Percentiles rank a stretch among this genome's conserved stretches.
phyloP scores from a whole-genome alignment of 73 alveolate species.

The Tetrahymena borealis region DNA sequence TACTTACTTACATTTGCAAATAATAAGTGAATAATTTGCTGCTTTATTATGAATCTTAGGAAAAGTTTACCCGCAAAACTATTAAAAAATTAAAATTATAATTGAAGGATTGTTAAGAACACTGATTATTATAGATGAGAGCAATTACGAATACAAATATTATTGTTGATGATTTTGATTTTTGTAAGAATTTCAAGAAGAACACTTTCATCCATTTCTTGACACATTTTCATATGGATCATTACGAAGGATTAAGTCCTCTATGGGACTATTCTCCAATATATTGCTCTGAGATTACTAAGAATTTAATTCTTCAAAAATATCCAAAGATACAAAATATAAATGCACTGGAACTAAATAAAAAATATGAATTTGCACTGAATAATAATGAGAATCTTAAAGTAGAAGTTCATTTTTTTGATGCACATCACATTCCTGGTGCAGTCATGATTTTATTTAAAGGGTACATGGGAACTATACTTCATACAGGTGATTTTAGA shows the following conservation, averaged over 20 bases:
- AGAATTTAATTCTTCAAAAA: conserved; percentile 42
- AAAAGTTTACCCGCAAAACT: too few relatives aligned
- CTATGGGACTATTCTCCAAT: conserved; percentile 67
- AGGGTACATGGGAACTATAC: conserved; percentile 74
- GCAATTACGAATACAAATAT: conserved; percentile 62
- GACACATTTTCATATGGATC: conserved; percentile 71
- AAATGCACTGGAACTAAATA: conserved; percentile 1
- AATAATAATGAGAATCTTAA: conserved; percentile 38
- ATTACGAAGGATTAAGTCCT: conserved; percentile 60
- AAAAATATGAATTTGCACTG: conserved; percentile 31
- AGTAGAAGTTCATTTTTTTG: conserved; percentile 44
- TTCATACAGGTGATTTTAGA: conserved; percentile 79
- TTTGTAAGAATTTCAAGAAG: conserved; percentile 42
- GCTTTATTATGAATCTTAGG: too few relatives aligned
- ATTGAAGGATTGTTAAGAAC: background rate
- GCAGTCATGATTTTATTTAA: conserved; percentile 62
- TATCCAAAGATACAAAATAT: conserved; percentile 55
- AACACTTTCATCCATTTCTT: conserved; percentile 56
- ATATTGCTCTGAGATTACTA: conserved; percentile 48
- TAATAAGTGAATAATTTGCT: too few relatives aligned
- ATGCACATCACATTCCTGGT: conserved; percentile 81
- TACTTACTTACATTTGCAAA: too few relatives aligned
- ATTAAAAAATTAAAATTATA: background rate
- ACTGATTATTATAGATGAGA: conserved; percentile 26
- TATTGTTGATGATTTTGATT: conserved; percentile 63